Percentiles rank a stretch among this genome's conserved stretches.
Evolutionary conservation across 1,139 yeast genomes (phyloP).

Genomic region (Kurtzmaniella quercitrusa): DNA sequence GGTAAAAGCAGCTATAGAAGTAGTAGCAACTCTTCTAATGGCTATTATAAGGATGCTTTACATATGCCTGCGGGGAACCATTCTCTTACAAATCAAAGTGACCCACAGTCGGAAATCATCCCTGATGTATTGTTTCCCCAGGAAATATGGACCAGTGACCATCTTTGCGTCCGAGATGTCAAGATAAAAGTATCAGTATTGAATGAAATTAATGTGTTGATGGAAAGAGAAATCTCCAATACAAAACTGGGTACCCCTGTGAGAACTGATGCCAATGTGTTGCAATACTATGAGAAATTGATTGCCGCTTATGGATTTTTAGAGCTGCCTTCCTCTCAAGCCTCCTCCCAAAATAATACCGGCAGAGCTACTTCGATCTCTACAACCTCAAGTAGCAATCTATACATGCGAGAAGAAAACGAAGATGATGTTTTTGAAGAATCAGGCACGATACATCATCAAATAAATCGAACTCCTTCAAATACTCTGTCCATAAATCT

Average conservation of each 20-base stretch:
- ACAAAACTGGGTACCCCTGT: conserved; percentile 6
- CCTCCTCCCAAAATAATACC: no score
- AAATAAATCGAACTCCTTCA: conserved; percentile 17
- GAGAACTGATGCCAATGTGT: conserved; percentile 25
- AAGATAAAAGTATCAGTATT: conserved; percentile 32
- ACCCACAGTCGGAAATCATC: conserved; percentile 20
- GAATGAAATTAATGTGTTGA: conserved; percentile 31
- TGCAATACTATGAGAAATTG: conserved; percentile 33
- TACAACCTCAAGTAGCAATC: not conserved
- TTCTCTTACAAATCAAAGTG: not conserved
- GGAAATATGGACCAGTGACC: conserved; percentile 39
- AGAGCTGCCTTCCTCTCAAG: conserved; percentile 18
- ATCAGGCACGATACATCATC: conserved; percentile 8
- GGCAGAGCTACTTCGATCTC: conserved; percentile 1
- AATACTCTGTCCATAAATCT: conserved; percentile 16
- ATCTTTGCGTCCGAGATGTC: conserved; percentile 27
- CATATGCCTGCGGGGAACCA: not conserved
- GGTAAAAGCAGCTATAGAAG: not conserved
- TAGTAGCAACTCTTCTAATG: not conserved
- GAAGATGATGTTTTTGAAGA: conserved; percentile 19
- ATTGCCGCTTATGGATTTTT: conserved; percentile 34
- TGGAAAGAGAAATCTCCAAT: conserved; percentile 20
- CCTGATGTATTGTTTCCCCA: conserved; percentile 33
- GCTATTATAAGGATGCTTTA: not conserved
- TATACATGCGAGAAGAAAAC: conserved; percentile 20